A percentile compares a stretch with the other conserved stretches of the same genome.
Conservation (phyloP, 2,329 filamentous ascomycete genomes). For the Diaporthe sp. region DNA sequence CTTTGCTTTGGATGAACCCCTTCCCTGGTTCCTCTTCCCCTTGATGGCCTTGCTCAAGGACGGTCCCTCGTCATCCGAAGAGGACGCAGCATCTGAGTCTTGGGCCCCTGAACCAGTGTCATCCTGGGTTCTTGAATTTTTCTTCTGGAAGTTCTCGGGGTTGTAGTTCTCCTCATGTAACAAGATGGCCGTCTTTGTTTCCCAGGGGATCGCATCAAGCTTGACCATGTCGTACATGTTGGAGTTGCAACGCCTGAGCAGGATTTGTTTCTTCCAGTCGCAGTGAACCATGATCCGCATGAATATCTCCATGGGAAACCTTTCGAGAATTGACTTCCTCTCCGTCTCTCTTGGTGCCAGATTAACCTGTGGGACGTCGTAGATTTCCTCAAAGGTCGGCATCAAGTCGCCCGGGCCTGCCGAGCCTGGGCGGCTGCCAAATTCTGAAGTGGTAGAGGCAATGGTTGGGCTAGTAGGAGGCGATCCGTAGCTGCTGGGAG, state of each 20-base stretch:
- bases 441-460: slow-evolving; percentile 8
- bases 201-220: slow-evolving; percentile 39
- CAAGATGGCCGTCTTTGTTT: slow-evolving; percentile 32
- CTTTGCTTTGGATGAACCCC: not conserved
- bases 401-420: not conserved
- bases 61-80: not conserved
- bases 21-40: not conserved
- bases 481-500: slow-evolving; percentile 6
- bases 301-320: slow-evolving; percentile 35
- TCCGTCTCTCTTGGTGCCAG: slow-evolving; percentile 15
- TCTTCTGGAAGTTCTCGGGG: slow-evolving; percentile 35
- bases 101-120: not conserved
- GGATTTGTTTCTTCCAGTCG: slow-evolving; percentile 32
- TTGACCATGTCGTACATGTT: slow-evolving; percentile 31
- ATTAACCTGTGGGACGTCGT: slow-evolving; percentile 19
- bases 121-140: not conserved
- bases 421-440: slow-evolving; percentile 13
- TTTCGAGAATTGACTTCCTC: slow-evolving; percentile 30
- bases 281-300: slow-evolving; percentile 41
- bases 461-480: slow-evolving; percentile 27
- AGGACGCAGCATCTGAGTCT: not conserved
- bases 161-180: slow-evolving; percentile 36
- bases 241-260: slow-evolving; percentile 36
- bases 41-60: not conserved
- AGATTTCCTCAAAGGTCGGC: slow-evolving; percentile 34